These are phyloP conservation scores for Luffa aegyptiaca DNA, from an alignment of 306 rosid genomes.

Conservation along the genomic window DNA sequence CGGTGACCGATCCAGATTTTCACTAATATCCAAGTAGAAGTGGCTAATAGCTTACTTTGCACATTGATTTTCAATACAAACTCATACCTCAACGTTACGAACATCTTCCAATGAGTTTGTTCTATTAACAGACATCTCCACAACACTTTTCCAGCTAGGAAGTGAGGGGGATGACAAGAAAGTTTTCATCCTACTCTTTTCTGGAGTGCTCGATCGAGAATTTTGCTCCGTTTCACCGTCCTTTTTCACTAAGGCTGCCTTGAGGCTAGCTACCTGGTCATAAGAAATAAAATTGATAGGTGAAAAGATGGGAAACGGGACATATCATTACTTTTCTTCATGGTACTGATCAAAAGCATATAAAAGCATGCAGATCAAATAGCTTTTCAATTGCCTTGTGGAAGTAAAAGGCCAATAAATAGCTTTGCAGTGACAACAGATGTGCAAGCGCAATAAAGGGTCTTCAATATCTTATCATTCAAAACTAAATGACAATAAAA, in stretches of 20 bases:
- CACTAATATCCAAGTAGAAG: background rate
- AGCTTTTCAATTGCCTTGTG: background rate
- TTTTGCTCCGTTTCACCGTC: constrained; percentile 47
- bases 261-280: constrained; percentile 57
- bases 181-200: constrained; percentile 36
- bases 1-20: background rate
- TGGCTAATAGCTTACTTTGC: background rate
- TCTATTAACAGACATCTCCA: constrained; percentile 25
- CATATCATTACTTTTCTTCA: background rate
- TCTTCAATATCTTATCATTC: background rate
- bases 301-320: background rate
- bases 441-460: background rate
- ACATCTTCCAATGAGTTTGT: constrained; percentile 44
- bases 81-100: constrained; percentile 36
- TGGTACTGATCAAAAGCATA: background rate
- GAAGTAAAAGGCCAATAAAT: background rate
- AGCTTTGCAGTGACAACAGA: background rate
- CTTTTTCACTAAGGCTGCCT: constrained; percentile 68
- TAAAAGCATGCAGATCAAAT: background rate
- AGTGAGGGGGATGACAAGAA: constrained; percentile 41
- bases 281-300: background rate
- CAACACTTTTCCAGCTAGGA: constrained; percentile 26
- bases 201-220: constrained; percentile 31
- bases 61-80: background rate
- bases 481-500: background rate